Conservation (phyloP, 2,329 filamentous ascomycete species). For the Bertia moriformis region DNA sequence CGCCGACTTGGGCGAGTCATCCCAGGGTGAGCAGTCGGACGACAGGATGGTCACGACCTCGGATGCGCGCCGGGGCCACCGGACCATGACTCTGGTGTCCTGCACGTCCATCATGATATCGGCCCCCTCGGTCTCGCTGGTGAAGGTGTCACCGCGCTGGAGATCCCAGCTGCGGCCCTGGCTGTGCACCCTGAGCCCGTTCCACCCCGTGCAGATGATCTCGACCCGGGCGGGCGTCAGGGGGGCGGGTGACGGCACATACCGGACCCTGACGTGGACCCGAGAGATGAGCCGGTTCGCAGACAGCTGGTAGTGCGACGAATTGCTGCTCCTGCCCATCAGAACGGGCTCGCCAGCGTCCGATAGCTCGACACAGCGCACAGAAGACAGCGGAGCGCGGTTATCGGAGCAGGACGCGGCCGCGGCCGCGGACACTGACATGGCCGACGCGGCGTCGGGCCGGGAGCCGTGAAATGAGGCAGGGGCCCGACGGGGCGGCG, state of each 20-base stretch:
- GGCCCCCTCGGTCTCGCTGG: slow-evolving; percentile 70
- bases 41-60: slow-evolving; percentile 35
- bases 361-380: slow-evolving; percentile 70
- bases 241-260: slow-evolving; percentile 53
- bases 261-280: slow-evolving; percentile 79
- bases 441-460: slow-evolving; percentile 30
- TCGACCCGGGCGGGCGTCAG: slow-evolving; percentile 67
- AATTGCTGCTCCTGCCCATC: slow-evolving; percentile 89
- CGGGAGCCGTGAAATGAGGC: slow-evolving; percentile 21
- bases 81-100: slow-evolving; percentile 74
- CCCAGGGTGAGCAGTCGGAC: slow-evolving; percentile 55
- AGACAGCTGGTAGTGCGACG: slow-evolving; percentile 83
- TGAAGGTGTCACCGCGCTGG: slow-evolving; percentile 76
- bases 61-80: slow-evolving; percentile 60
- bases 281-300: slow-evolving; percentile 85
- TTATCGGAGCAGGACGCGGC: slow-evolving; percentile 51
- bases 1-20: slow-evolving; percentile 32
- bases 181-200: slow-evolving; percentile 84
- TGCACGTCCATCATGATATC: slow-evolving; percentile 94
- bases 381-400: slow-evolving; percentile 66
- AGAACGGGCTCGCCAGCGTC: slow-evolving; percentile 67
- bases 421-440: slow-evolving; percentile 42
- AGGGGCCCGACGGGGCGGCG: slow-evolving; percentile 47
- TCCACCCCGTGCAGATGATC: slow-evolving; percentile 88
- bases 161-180: slow-evolving; percentile 77